phyloP scores from a whole-genome alignment of 2,329 filamentous ascomycete genomes.

The Pseudocercospora fijiensis region DNA sequence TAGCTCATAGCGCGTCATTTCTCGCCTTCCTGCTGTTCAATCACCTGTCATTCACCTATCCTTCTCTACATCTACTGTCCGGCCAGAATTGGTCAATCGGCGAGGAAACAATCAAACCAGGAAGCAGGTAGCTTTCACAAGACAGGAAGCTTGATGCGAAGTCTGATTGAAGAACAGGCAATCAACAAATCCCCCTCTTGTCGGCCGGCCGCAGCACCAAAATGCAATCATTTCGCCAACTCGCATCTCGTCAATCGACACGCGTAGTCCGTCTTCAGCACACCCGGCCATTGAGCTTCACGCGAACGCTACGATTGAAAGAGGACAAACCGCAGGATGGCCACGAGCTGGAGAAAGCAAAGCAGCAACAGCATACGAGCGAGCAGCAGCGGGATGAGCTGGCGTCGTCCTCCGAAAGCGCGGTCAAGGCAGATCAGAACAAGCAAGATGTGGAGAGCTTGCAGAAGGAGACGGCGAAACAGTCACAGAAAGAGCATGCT shows the following conservation, averaged over 20 bases:
- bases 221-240: not conserved
- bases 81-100: not conserved
- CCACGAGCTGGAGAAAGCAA: slow-evolving; percentile 45
- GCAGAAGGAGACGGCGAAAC: slow-evolving; percentile 46
- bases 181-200: not conserved
- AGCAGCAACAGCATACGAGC: slow-evolving; percentile 48
- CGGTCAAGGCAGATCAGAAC: slow-evolving; percentile 46
- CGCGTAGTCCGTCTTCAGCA: not conserved
- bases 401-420: slow-evolving; percentile 43
- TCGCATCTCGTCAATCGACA: not conserved
- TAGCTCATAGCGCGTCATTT: not conserved
- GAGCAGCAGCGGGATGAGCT: slow-evolving; percentile 45
- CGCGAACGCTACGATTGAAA: slow-evolving; percentile 40
- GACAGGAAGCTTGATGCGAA: not conserved
- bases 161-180: not conserved
- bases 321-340: slow-evolving; percentile 42
- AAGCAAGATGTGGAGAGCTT: slow-evolving; percentile 46
- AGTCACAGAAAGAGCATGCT: slow-evolving; percentile 43
- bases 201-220: not conserved
- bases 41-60: not conserved
- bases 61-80: too few relatives aligned
- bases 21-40: not conserved
- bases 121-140: not conserved
- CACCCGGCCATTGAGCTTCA: slow-evolving; percentile 34
- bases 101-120: not conserved